Percentiles rank a stretch among this genome's conserved stretches.
Evolutionary conservation across 2,329 filamentous ascomycete species (phyloP).

Genomic region (Exophiala viscosa): DNA sequence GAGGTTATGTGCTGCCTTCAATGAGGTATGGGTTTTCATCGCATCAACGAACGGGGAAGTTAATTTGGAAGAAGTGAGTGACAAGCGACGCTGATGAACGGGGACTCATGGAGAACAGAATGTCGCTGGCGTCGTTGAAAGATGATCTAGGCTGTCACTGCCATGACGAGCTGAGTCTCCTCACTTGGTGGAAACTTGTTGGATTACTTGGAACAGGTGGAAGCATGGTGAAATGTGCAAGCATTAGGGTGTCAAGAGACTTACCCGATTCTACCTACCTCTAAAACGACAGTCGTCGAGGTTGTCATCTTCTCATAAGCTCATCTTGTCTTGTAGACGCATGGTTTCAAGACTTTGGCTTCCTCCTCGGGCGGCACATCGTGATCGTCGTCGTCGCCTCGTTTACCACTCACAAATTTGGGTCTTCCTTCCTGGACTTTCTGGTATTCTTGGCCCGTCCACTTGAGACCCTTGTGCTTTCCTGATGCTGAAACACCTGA

Average conservation of each 20-base stretch:
- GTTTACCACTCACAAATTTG: constrained; percentile 32
- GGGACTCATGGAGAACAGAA: neutral
- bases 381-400: constrained; percentile 58
- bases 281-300: neutral
- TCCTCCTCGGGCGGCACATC: constrained; percentile 58
- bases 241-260: neutral
- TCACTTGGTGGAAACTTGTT: no score
- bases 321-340: constrained; percentile 86
- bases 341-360: constrained; percentile 80
- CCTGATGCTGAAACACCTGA: constrained; percentile 69
- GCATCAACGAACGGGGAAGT: no score
- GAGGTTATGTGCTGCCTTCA: no score
- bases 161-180: no score
- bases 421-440: constrained; percentile 34
- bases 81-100: neutral
- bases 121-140: no score
- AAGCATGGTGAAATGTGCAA: no score
- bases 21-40: no score
- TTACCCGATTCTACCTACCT: neutral
- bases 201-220: no score
- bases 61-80: no score
- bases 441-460: constrained; percentile 34
- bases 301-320: neutral
- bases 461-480: constrained; percentile 57
- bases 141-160: no score